Base-by-base conservation (phyloP, 148 eudicot species). In the Fallopia convolvulus region DNA sequence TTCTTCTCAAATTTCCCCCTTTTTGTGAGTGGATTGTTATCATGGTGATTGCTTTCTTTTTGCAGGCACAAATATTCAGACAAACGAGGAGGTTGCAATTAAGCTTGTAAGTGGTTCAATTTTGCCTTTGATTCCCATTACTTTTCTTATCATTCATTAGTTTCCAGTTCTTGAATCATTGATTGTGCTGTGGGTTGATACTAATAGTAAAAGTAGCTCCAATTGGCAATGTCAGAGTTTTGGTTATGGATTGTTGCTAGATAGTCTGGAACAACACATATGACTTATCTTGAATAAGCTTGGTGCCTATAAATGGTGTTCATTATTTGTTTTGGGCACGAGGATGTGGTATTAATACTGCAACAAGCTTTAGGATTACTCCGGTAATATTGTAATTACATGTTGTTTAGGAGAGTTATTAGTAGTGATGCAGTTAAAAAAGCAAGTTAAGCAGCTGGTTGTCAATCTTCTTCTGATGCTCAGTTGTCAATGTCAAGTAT, bases 31-130 rank as follows among this genome's bases (percentile, higher is more conserved):
- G 14, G 36, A 41, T 4, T 41, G 8, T 11, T 41, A 6, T 9
- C 44, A n/a, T 46, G 20, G 4, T 48, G 14, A 30, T 74, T 53
- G 14, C 50, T 46, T 75, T 36, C 6, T 17, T 26, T 82, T 74
- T 80, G 70, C 78, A 91, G 96, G 96, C 78, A 87, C 96, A 48
- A 88, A 91, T 85, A 79, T 91, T 46, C 92, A 89, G 79, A 89
- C 96, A 12, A 91, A 88, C 77, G 93, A 90, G 79, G 90, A 90
- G 79, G 91, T 90, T 56, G 93, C 91, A 74, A 88, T 90, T 72
- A 90, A 91, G 87, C 92, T 91, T 76, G 96, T 91, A 81, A 91
- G 92, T 86, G 12, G 70, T 79, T 21, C 41, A 18, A 18, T 48
- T 77, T 33, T 70, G 6, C 48, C 23, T 10, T n/a, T 55, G 21